Evolutionary conservation across 1,284 basidiomycete species (phyloP).

Genomic region (Trametes hirsuta): DNA sequence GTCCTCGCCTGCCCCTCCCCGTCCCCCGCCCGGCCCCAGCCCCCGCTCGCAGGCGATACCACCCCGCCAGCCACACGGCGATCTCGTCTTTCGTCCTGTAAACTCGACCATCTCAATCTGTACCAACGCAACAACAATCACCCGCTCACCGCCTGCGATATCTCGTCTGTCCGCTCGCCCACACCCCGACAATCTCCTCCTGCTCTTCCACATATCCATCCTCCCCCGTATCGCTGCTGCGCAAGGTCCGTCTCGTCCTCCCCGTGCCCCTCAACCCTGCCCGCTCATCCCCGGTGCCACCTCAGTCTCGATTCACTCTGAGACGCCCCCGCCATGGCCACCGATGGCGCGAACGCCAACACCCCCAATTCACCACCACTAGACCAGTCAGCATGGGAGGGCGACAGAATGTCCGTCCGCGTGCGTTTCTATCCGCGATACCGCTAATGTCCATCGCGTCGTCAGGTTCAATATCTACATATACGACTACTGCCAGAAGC

Average conservation of each 20-base stretch:
- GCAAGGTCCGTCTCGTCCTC: constrained; percentile 16
- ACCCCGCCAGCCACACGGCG: constrained; percentile 10
- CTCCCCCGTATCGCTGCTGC: constrained; percentile 19
- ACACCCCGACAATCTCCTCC: neutral
- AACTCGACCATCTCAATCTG: constrained; percentile 1
- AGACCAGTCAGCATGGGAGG: constrained; percentile 46
- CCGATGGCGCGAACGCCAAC: constrained; percentile 21
- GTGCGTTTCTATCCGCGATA: constrained; percentile 15
- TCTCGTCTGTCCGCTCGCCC: constrained; percentile 3
- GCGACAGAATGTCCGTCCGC: constrained; percentile 52
- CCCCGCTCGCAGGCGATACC: no score
- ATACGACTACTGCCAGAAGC: constrained; percentile 79
- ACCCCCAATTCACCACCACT: constrained; percentile 1
- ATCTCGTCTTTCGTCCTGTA: constrained; percentile 8
- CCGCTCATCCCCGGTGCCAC: constrained; percentile 11
- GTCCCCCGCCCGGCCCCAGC: neutral
- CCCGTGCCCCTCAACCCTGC: neutral
- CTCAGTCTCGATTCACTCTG: constrained; percentile 7
- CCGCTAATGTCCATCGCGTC: neutral
- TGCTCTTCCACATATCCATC: neutral
- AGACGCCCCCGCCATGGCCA: constrained; percentile 21
- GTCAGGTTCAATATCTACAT: constrained; percentile 87
- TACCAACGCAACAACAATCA: constrained; percentile 13
- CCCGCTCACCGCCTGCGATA: constrained; percentile 12
- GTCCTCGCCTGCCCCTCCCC: neutral